Evolutionary conservation across 2,329 filamentous ascomycete species (phyloP), one percentile per base, ranked within the genome.

Genomic region (Exophiala bonariae): DNA sequence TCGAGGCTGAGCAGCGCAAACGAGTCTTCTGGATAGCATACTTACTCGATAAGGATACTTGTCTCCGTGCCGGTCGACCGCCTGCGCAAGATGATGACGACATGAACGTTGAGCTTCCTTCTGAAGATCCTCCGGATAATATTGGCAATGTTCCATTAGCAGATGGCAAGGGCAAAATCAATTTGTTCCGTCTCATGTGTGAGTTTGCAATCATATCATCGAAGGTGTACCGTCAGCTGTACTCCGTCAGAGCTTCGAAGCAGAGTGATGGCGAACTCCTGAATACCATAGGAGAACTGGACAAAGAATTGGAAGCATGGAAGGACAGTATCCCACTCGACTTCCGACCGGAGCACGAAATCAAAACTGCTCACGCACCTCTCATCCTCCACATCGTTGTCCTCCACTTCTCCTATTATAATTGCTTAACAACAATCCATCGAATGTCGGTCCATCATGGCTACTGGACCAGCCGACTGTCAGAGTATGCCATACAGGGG

Each of bases 361-460:
- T 99, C 67, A 91, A 90, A 66, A 89, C 89, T 1, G 87, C 86
- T 0, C 89, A 96, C 66, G 95, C 90, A 1, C 91, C 92, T 1
- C 77, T 97, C n/a, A 91, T 97, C 16, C 75, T 99, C 16, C 92
- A 97, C 57, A 83, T 99, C 42, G 91, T 96, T 51, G 89, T 96
- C 65, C 74, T 99, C 48, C 93, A 99, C 66, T 95, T 99, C 61
- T 86, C 89, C 1, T 99, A 99, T 69, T 97, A 97, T 74, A 99
- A 99, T 66, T 96, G 91, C 61, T 72, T 99, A 41, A 96, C 92
- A 1, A 99, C 93, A 0, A 96, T 99, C 55, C 93, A 99, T 66
- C 88, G 93, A 41, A 99, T 97, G 93, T 95, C 89, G 33, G 87
- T 97, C 22, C 93, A 97, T 61, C 91, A 96, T 64, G 93, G 93